These are phyloP conservation scores for Diatrype stigma DNA, from an alignment of 2,329 filamentous ascomycete genomes.

Conservation along the genomic window DNA sequence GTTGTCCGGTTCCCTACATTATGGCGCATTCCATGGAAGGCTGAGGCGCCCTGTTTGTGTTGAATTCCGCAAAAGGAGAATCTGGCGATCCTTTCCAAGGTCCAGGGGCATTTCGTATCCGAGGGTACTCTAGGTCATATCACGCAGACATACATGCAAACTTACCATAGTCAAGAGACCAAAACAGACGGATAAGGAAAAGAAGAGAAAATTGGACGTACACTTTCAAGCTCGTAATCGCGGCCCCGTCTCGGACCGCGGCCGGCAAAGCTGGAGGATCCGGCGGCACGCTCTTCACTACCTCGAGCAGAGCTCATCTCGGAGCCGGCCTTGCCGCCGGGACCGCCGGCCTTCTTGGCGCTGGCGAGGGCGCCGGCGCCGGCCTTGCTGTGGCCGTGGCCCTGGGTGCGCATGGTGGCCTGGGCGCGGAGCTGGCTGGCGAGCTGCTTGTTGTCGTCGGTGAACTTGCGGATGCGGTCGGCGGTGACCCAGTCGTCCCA, in stretches of 20 bases:
- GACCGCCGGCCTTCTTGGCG: conserved; percentile 45
- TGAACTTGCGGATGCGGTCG: conserved; percentile 91
- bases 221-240: conserved; percentile 80
- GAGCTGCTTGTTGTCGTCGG: conserved; percentile 89
- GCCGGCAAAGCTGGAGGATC: conserved; percentile 54
- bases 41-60: background rate
- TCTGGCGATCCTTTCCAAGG: background rate
- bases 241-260: conserved; percentile 70
- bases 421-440: conserved; percentile 69
- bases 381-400: conserved; percentile 29
- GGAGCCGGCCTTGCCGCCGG: conserved; percentile 44
- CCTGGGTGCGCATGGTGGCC: conserved; percentile 25
- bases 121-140: background rate
- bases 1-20: too few relatives aligned
- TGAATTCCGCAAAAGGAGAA: background rate
- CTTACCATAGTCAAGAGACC: background rate
- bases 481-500: conserved; percentile 99
- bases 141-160: background rate
- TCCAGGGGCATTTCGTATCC: background rate
- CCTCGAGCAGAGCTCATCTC: conserved; percentile 64
- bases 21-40: background rate
- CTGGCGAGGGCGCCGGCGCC: conserved; percentile 42
- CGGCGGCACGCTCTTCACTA: conserved; percentile 72
- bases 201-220: conserved; percentile 40
- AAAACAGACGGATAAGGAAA: conserved; percentile 11